Evolutionary conservation across 2,329 filamentous ascomycete genomes (phyloP).

Genomic region (Fusarium longipes): DNA sequence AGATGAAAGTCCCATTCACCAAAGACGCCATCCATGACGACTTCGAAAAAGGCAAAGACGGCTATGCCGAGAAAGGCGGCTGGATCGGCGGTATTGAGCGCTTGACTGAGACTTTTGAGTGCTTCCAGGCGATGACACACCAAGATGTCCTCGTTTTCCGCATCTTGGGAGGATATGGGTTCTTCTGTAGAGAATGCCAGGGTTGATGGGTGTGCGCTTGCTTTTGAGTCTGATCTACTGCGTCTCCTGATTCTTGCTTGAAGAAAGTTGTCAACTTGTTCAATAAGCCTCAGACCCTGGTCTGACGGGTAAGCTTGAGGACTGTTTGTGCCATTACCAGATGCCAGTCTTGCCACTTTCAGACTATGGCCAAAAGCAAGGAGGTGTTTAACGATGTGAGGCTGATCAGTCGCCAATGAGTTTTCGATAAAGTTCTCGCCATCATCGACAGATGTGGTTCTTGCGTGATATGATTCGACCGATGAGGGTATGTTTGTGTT

Average conservation of each 20-base stretch:
- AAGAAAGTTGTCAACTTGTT: slow-evolving; percentile 44
- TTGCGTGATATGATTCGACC: fast-evolving
- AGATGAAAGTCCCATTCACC: slow-evolving; percentile 55
- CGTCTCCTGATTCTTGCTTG: slow-evolving; percentile 40
- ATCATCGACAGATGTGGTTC: neutral
- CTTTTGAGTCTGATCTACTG: neutral
- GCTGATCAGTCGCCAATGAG: slow-evolving; percentile 3
- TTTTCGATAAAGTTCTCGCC: neutral
- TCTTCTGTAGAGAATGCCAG: neutral
- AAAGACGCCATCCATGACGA: slow-evolving; percentile 56
- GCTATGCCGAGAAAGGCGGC: slow-evolving; percentile 58
- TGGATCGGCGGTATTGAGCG: slow-evolving; percentile 54
- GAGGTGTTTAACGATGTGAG: slow-evolving; percentile 28
- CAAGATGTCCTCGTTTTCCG: neutral
- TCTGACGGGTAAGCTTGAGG: slow-evolving; percentile 4
- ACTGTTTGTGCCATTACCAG: neutral
- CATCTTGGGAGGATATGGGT: neutral
- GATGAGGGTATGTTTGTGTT: neutral
- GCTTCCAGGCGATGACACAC: slow-evolving; percentile 49
- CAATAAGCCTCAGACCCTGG: slow-evolving; percentile 40
- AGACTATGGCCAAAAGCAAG: slow-evolving; percentile 44
- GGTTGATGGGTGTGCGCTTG: neutral
- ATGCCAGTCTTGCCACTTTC: slow-evolving; percentile 22
- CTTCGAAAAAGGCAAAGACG: slow-evolving; percentile 58
- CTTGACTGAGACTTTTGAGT: slow-evolving; percentile 52